A percentile compares a stretch with the other conserved stretches of the same genome.
Evolutionary conservation across 2,329 filamentous ascomycete genomes (phyloP).

Genomic region (Tolypocladium guangdongense): DNA sequence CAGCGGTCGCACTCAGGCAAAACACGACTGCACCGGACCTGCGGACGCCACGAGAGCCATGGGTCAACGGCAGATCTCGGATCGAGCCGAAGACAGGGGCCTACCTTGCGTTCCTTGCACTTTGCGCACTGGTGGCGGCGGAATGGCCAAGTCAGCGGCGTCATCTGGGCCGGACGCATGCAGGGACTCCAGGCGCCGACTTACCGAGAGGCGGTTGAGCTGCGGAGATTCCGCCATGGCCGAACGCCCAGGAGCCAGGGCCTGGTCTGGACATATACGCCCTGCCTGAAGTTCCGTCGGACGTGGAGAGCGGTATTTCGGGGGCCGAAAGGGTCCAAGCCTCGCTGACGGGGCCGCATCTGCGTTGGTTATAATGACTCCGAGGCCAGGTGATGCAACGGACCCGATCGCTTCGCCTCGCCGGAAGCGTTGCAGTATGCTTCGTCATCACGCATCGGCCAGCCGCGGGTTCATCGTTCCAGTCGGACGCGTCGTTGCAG

Average conservation of each 20-base stretch:
- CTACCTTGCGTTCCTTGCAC: not conserved
- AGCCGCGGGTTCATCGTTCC: not conserved
- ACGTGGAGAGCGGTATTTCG: not conserved
- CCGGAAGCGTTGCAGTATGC: too few relatives aligned
- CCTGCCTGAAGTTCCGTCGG: too few relatives aligned
- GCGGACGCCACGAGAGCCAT: not conserved
- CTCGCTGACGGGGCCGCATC: not conserved
- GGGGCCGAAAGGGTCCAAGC: not conserved
- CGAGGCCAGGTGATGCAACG: not conserved
- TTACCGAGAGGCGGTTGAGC: not conserved
- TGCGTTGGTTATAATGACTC: not conserved
- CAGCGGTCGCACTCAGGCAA: not conserved
- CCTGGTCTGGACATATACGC: too few relatives aligned
- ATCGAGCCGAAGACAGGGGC: not conserved
- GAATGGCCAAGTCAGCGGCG: not conserved
- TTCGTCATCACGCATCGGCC: not conserved
- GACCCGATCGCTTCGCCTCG: not conserved
- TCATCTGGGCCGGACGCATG: not conserved
- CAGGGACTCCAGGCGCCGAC: not conserved
- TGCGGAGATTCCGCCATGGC: not conserved
- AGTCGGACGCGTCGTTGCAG: not conserved
- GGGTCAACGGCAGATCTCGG: not conserved
- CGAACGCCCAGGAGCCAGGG: too few relatives aligned
- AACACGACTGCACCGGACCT: not conserved
- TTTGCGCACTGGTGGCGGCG: not conserved